phyloP scores from a whole-genome alignment of 768 basidiomycete genomes.

The Chalciporus chontae region DNA sequence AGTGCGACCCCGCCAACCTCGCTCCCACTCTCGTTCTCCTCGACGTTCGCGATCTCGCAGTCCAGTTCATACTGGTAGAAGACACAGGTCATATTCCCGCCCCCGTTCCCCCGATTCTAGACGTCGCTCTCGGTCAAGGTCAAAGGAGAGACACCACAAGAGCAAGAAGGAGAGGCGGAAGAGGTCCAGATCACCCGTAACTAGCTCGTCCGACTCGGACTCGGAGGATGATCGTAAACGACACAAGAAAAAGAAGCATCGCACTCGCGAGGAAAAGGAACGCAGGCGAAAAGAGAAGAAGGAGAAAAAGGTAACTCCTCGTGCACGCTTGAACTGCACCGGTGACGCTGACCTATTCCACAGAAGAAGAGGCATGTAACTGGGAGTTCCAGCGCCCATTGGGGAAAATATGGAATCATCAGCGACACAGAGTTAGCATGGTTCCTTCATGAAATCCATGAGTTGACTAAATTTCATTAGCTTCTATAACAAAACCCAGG shows the following conservation, averaged over 20 bases:
- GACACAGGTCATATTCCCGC: slow-evolving; percentile 21
- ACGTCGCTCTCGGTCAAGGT: slow-evolving; percentile 36
- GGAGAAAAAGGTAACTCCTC: slow-evolving; percentile 51
- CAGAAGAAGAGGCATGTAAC: slow-evolving; percentile 55
- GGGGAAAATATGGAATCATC: slow-evolving; percentile 91
- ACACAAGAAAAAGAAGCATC: slow-evolving; percentile 44
- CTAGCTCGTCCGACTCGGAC: slow-evolving; percentile 38
- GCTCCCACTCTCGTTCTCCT: slow-evolving; percentile 23
- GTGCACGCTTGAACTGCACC: neutral
- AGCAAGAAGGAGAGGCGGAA: slow-evolving; percentile 30
- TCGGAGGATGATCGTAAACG: slow-evolving; percentile 32
- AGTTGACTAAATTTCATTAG: slow-evolving; percentile 37
- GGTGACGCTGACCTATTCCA: slow-evolving; percentile 22
- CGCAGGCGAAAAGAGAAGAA: slow-evolving; percentile 64
- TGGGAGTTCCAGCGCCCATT: slow-evolving; percentile 51
- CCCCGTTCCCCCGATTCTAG: slow-evolving; percentile 25
- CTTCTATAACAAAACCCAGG: slow-evolving; percentile 76
- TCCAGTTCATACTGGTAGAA: slow-evolving; percentile 3
- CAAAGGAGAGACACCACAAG: slow-evolving; percentile 23
- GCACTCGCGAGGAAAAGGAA: slow-evolving; percentile 46
- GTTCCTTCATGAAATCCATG: slow-evolving; percentile 1
- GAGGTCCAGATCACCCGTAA: slow-evolving; percentile 36
- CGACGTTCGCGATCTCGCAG: slow-evolving; percentile 25
- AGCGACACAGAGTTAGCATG: slow-evolving; percentile 72
- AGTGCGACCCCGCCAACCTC: slow-evolving; percentile 5